Evolutionary conservation across 2,329 filamentous ascomycete genomes (phyloP).

Genomic region (Cladobotryum mycophilum): DNA sequence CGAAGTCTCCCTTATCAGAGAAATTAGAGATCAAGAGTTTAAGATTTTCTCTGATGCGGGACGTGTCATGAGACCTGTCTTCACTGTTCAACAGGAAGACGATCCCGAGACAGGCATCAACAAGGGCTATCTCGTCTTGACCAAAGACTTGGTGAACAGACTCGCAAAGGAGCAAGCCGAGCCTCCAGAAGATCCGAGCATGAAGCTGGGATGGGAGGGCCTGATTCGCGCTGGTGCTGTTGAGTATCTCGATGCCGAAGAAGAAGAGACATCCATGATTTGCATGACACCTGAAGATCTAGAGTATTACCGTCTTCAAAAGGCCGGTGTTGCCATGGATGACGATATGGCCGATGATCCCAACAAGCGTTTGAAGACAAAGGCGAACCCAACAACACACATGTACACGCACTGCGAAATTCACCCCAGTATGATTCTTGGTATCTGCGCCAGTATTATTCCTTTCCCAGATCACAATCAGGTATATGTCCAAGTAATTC

Average conservation of each 20-base stretch:
- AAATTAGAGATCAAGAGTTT: conserved; percentile 96
- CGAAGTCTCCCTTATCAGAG: conserved; percentile 89
- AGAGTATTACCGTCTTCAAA: conserved; percentile 66
- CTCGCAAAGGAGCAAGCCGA: conserved; percentile 69
- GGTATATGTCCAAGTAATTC: conserved; percentile 36
- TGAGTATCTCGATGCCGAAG: conserved; percentile 94
- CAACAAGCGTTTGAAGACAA: conserved; percentile 82
- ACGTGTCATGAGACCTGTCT: conserved; percentile 87
- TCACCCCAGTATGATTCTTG: conserved; percentile 97
- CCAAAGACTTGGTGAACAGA: conserved; percentile 70
- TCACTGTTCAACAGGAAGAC: conserved; percentile 85
- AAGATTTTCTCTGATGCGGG: conserved; percentile 98
- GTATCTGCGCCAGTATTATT: conserved; percentile 98
- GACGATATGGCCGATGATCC: conserved; percentile 61
- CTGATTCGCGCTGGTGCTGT: conserved; percentile 79
- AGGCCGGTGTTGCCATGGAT: conserved; percentile 56
- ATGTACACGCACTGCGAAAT: conserved; percentile 99
- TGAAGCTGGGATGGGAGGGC: conserved; percentile 81
- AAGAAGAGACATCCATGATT: conserved; percentile 98
- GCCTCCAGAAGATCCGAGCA: conserved; percentile 50
- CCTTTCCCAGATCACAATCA: conserved; percentile 99
- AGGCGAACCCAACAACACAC: conserved; percentile 79
- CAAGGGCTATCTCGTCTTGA: conserved; percentile 71
- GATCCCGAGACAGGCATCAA: conserved; percentile 54
- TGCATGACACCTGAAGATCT: conserved; percentile 97